These are phyloP conservation scores for Torulaspora franciscae DNA, from an alignment of 805 yeast species.

Conservation along the genomic window DNA sequence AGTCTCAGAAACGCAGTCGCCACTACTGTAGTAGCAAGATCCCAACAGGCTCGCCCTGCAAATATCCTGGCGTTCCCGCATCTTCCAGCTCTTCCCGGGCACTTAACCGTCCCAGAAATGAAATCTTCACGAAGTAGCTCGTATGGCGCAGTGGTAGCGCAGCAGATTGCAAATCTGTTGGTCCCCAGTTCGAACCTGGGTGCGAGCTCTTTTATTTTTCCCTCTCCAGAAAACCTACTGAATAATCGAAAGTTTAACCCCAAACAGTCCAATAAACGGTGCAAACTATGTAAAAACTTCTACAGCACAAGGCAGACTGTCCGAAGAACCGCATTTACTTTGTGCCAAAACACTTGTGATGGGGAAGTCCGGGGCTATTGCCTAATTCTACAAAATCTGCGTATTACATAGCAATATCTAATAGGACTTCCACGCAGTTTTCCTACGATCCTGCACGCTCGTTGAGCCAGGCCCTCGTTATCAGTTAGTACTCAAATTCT, in stretches of 20 bases:
- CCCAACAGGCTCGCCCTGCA: too few relatives aligned
- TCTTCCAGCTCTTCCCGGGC: neutral
- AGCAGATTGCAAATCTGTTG: slow-evolving; percentile 98
- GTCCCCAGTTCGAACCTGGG: slow-evolving; percentile 97
- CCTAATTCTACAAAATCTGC: too few relatives aligned
- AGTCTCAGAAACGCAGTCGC: neutral
- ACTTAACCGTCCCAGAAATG: neutral
- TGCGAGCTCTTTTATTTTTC: slow-evolving; percentile 57
- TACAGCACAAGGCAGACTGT: too few relatives aligned
- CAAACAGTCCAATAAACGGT: neutral
- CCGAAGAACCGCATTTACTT: too few relatives aligned
- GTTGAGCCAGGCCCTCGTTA: neutral
- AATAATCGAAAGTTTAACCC: neutral
- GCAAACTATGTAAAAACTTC: too few relatives aligned
- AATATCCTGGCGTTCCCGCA: too few relatives aligned
- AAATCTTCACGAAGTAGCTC: slow-evolving; percentile 36
- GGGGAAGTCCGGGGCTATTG: too few relatives aligned
- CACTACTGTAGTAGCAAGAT: neutral
- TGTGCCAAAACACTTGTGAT: too few relatives aligned
- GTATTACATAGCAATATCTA: too few relatives aligned
- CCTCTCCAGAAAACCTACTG: neutral
- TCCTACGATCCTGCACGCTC: too few relatives aligned
- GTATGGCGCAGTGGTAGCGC: slow-evolving; percentile 98
- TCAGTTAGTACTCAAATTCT: neutral
- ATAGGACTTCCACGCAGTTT: too few relatives aligned